A percentile compares a stretch with the other conserved stretches of the same genome.
Conservation (phyloP, 2,329 filamentous ascomycete genomes). For the Metarhizium guizhouense region DNA sequence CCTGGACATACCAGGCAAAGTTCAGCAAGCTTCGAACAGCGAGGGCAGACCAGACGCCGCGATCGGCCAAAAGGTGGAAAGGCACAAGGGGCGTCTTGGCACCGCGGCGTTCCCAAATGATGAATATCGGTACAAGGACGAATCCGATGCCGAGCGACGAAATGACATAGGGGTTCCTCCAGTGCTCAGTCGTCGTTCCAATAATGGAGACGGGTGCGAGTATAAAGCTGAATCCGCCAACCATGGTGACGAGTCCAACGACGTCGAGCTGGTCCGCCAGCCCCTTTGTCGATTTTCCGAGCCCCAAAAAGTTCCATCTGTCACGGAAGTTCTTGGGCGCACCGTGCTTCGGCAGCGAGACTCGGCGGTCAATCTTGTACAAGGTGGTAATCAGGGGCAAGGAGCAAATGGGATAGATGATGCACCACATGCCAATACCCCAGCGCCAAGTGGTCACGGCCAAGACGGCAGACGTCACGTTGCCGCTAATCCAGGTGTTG, state of each 20-base stretch:
- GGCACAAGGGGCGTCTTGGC: constrained; percentile 45
- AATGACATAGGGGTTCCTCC: constrained; percentile 41
- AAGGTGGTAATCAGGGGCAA: constrained; percentile 42
- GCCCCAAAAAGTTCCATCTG: background rate
- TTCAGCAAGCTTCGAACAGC: constrained; percentile 42
- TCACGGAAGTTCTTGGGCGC: constrained; percentile 1
- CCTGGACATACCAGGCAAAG: constrained; percentile 48
- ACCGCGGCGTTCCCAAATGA: constrained; percentile 43
- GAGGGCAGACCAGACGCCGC: constrained; percentile 52
- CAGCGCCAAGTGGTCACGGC: constrained; percentile 45
- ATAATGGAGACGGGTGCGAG: constrained; percentile 46
- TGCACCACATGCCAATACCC: constrained; percentile 56
- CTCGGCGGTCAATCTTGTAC: constrained; percentile 22
- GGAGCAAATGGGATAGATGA: constrained; percentile 49
- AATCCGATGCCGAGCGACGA: constrained; percentile 42
- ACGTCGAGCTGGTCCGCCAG: constrained; percentile 49
- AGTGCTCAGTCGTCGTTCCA: constrained; percentile 36
- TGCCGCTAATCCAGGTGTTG: constrained; percentile 56
- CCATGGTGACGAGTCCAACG: constrained; percentile 37
- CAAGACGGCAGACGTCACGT: constrained; percentile 43
- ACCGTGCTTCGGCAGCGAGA: background rate
- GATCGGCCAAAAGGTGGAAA: constrained; percentile 47
- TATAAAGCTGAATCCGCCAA: constrained; percentile 36
- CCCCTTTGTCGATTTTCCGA: constrained; percentile 26
- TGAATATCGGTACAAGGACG: constrained; percentile 36